Evolutionary conservation across 2,329 filamentous ascomycete species (phyloP).

Genomic region (Neoascochyta sp.): DNA sequence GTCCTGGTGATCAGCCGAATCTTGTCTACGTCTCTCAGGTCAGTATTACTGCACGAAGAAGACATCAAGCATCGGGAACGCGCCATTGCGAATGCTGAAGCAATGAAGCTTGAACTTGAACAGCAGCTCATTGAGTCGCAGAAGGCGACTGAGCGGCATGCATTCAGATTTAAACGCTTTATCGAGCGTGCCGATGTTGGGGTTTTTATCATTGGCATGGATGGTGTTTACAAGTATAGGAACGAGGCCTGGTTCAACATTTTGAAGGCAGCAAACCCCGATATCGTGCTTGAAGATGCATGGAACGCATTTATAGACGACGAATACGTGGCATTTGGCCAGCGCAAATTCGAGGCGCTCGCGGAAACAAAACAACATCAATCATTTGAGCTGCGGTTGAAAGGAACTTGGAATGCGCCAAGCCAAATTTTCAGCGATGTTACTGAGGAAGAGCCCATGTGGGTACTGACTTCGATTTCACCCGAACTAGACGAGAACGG

Average conservation of each 20-base stretch:
- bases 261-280: constrained; percentile 13
- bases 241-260: constrained; percentile 42
- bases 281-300: constrained; percentile 14
- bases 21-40: constrained; percentile 38
- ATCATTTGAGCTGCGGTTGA: constrained; percentile 40
- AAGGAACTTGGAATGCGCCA: constrained; percentile 32
- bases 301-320: constrained; percentile 20
- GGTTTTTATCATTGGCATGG: constrained; percentile 36
- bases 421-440: constrained; percentile 7
- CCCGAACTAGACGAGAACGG: constrained; percentile 21
- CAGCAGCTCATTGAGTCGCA: constrained; percentile 11
- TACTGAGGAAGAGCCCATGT: constrained; percentile 19
- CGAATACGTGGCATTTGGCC: constrained; percentile 8
- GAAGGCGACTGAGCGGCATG: constrained; percentile 26
- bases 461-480: constrained; percentile 31
- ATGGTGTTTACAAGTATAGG: constrained; percentile 35
- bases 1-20: constrained; percentile 34
- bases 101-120: constrained; percentile 7
- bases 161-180: constrained; percentile 33
- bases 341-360: constrained; percentile 14
- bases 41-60: constrained; percentile 41
- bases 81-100: constrained; percentile 21
- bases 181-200: constrained; percentile 31
- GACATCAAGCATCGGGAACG: constrained; percentile 36
- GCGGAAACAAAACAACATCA: constrained; percentile 16